phyloP scores from a whole-genome alignment of 495 filamentous ascomycete genomes.

The Aspergillus steynii region DNA sequence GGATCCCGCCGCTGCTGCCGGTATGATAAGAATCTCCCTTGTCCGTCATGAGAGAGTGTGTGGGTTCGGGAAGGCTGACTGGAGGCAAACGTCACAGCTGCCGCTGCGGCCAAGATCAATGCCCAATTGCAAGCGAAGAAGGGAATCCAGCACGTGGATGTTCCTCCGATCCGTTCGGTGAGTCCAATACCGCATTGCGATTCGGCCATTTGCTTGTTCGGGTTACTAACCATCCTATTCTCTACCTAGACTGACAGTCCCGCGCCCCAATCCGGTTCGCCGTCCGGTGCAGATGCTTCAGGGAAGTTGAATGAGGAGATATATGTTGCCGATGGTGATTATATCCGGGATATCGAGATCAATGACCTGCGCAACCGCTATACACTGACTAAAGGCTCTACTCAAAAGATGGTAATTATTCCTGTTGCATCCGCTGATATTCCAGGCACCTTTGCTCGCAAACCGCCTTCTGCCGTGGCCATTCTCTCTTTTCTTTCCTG shows the following conservation, averaged over 20 bases:
- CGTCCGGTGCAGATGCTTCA: conserved; percentile 47
- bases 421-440: conserved; percentile 79
- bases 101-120: conserved; percentile 91
- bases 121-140: conserved; percentile 90
- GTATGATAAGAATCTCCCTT: conserved; percentile 43
- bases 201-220: neutral
- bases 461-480: conserved; percentile 36
- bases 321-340: conserved; percentile 94
- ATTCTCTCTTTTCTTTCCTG: conserved; percentile 23
- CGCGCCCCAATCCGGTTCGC: conserved; percentile 43
- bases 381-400: conserved; percentile 94
- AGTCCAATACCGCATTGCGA: conserved; percentile 12
- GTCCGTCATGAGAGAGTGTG: neutral
- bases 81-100: conserved; percentile 55
- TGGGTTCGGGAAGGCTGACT: conserved; percentile 1
- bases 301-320: conserved; percentile 77
- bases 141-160: conserved; percentile 90
- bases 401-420: conserved; percentile 99
- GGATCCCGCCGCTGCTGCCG: conserved; percentile 85
- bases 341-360: conserved; percentile 97
- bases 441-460: conserved; percentile 54
- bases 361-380: conserved; percentile 98
- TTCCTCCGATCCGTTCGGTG: conserved; percentile 79
- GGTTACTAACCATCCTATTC: neutral
- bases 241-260: conserved; percentile 50